Evolutionary conservation across 352 stramenopile species (phyloP).

Genomic region (Globisporangium acanthophoron): DNA sequence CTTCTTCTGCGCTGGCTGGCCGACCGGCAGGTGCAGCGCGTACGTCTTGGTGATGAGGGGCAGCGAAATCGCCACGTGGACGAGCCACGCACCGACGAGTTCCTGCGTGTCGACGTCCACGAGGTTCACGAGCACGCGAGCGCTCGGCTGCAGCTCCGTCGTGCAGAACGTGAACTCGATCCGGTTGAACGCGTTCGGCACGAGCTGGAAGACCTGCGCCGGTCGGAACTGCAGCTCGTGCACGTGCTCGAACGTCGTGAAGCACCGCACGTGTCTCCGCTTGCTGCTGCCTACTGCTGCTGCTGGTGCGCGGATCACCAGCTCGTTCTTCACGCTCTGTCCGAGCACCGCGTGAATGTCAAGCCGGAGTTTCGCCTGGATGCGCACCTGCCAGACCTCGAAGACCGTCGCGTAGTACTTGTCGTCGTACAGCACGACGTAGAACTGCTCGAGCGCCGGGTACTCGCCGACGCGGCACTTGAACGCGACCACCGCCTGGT

Average conservation of each 20-base stretch:
- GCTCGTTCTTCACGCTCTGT: slow-evolving; percentile 77
- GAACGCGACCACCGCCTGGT: slow-evolving; percentile 27
- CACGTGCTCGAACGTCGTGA: slow-evolving; percentile 36
- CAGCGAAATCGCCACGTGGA: slow-evolving; percentile 63
- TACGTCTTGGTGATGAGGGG: slow-evolving; percentile 92
- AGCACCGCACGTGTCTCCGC: slow-evolving; percentile 36
- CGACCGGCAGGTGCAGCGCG: slow-evolving; percentile 68
- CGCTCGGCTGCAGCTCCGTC: slow-evolving; percentile 23
- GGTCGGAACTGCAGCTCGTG: slow-evolving; percentile 72
- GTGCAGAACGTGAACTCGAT: slow-evolving; percentile 80
- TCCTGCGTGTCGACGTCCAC: slow-evolving; percentile 89
- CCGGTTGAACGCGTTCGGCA: slow-evolving; percentile 88
- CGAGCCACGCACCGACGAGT: slow-evolving; percentile 87
- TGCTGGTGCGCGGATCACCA: slow-evolving; percentile 69
- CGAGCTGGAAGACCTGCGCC: slow-evolving; percentile 76
- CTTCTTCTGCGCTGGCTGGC: slow-evolving; percentile 81
- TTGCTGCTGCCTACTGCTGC: not conserved
- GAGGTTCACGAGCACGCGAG: slow-evolving; percentile 69
- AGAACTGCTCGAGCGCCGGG: slow-evolving; percentile 86
- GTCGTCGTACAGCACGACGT: slow-evolving; percentile 88
- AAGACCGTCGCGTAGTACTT: slow-evolving; percentile 71
- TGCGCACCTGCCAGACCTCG: slow-evolving; percentile 81
- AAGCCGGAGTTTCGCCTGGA: slow-evolving; percentile 72
- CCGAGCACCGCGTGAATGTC: slow-evolving; percentile 86
- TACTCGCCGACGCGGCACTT: slow-evolving; percentile 87